phyloP scores from a whole-genome alignment of 768 basidiomycete genomes.

The Hygrophorus russula region DNA sequence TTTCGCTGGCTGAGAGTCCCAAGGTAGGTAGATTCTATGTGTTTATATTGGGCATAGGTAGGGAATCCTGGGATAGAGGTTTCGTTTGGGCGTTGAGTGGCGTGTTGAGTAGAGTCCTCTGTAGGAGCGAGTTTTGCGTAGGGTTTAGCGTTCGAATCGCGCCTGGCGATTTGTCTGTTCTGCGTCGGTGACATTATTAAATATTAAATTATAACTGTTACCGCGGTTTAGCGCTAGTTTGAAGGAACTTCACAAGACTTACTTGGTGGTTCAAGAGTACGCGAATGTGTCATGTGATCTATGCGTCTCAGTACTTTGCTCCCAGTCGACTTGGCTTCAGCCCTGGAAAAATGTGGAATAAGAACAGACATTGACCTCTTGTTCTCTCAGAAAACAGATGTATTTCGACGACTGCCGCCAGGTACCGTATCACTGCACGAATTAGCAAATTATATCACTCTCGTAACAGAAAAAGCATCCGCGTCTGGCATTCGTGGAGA shows the following conservation, averaged over 20 bases:
- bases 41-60: constrained; percentile 46
- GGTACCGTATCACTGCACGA: constrained; percentile 38
- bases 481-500: constrained; percentile 28
- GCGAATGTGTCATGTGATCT: too few relatives aligned
- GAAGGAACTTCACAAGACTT: too few relatives aligned
- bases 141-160: constrained; percentile 19
- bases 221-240: too few relatives aligned
- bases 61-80: constrained; percentile 39
- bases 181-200: not conserved
- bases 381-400: constrained; percentile 32
- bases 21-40: constrained; percentile 49
- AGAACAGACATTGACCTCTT: constrained; percentile 49
- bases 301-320: too few relatives aligned
- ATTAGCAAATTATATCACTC: constrained; percentile 26
- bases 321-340: constrained; percentile 5
- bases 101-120: constrained; percentile 4
- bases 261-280: too few relatives aligned
- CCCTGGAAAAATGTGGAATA: constrained; percentile 37
- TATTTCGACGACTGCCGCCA: constrained; percentile 39
- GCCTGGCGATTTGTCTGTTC: not conserved
- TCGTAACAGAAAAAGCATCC: constrained; percentile 31
- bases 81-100: constrained; percentile 4
- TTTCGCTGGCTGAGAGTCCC: constrained; percentile 40
- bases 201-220: too few relatives aligned
- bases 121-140: constrained; percentile 17